Evolutionary conservation across 331 rosid genomes (phyloP), one percentile per base, ranked within the genome.

Genomic region (Prunus yedoensis): DNA sequence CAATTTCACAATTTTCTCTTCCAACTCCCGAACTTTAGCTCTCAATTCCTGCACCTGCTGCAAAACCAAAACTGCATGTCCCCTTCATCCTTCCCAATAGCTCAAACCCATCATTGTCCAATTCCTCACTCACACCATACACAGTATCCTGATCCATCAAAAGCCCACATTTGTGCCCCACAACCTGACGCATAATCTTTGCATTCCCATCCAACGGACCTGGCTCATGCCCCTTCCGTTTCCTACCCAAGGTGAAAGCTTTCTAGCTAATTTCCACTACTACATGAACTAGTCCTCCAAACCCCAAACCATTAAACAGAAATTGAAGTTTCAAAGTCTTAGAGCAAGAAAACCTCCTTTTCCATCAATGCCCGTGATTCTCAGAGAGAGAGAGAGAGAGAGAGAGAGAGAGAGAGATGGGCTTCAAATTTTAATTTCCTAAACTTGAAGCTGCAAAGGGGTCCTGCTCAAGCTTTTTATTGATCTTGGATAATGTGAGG

Each of bases 141-240:
- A 95, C 94, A 0, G 89, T 75, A 9, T 95, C 99, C n/a, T 89
- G 99, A 80, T 21, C 23, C 23, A 21, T 21, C 23, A 21, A 62
- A 73, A 73, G 84, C 32, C 96, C 88, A 10, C 97, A 97, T 74
- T 95, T 95, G 75, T 92, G 92, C 28, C 99, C 99, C 70, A 95
- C 91, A 82, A 92, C 88, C 58, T 98, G 79, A 75, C 92, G 99
- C 93, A 95, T 95, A 85, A 95, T 95, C 89, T 98, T 89, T 0
- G 99, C 99, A 80, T 90, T 95, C 65, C 98, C 99, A 51, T 95
- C 99, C 84, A 92, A 80, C 3, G 99, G 99, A 45, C 99, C 98
- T 0, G 99, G 99, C 80, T 95, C 99, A 69, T 95, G 99, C 71
- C 99, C 97, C 0, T 27, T 27, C 28, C 28, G 28, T 27, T 27